Evolutionary conservation across 2,329 filamentous ascomycete genomes (phyloP), one percentile per base, ranked within the genome.

Genomic region (Pseudogymnoascus sp.): DNA sequence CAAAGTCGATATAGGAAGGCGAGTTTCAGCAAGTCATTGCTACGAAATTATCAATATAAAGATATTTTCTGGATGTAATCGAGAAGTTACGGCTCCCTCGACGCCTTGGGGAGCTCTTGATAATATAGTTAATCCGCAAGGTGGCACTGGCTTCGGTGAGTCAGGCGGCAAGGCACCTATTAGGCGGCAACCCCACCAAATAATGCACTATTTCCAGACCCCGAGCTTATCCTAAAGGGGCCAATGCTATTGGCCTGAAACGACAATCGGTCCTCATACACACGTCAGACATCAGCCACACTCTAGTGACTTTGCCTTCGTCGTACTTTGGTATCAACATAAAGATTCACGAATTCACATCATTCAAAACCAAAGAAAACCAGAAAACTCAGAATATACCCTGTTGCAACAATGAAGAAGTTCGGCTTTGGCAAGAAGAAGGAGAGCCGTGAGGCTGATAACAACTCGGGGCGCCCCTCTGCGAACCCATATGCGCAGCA

Each of bases 351-450:
- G 46, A 53, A 53, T 53, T 53, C 26, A 29, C 17, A 33, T 33
- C 50, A 56, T 33, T 56, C n/a, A 2, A 56, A 33, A 29, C 50
- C 29, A 56, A 56, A 56, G 13, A 19, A 56, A 56, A 5, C n/a
- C 46, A 11, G 29, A 56, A 21, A 56, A 15, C 50, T n/a, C 29
- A 33, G 29, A 56, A 56, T 56, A 56, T 56, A 56, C 10, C 50
- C 50, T 33, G 50, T 56, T 15, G 59, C 59, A 23, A 67, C 50
- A 26, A 87, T 87, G 84, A 83, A 81, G 77, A 85, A 83, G 69
- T 85, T 87, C 68, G 81, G 82, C 59, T 81, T 85, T 67, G 78
- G 82, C 67, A 84, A 81, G 75, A 86, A 83, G 71, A 74, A 73
- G 59, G 77, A 80, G 29, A 33, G 29, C 50, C 50, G 50, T 62